Evolutionary conservation across 2,329 filamentous ascomycete species (phyloP).

Genomic region (Colletotrichum sp.): DNA sequence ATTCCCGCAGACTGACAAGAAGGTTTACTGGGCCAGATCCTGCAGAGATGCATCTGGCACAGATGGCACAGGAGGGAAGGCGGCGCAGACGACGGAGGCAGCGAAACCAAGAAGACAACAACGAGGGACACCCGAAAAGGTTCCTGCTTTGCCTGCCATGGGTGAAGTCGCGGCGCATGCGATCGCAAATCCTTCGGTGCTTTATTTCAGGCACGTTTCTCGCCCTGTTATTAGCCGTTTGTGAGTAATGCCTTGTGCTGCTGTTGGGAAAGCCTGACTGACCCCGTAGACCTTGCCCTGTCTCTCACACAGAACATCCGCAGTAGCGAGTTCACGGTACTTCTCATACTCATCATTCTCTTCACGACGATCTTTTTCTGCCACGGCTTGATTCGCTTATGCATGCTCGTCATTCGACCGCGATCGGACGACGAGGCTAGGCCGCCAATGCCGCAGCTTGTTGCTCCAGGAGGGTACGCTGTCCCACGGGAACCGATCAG

Average conservation of each 20-base stretch:
- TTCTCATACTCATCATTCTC: slow-evolving; percentile 80
- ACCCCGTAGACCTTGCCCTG: slow-evolving; percentile 71
- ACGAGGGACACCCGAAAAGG: slow-evolving; percentile 35
- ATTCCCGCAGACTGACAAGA: background rate
- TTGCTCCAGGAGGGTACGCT: slow-evolving; percentile 68
- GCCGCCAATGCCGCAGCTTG: slow-evolving; percentile 43
- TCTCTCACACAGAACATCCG: slow-evolving; percentile 68
- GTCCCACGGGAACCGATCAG: slow-evolving; percentile 76
- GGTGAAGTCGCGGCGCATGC: slow-evolving; percentile 57
- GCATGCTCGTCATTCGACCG: slow-evolving; percentile 66
- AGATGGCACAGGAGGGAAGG: slow-evolving; percentile 45
- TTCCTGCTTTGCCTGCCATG: slow-evolving; percentile 63
- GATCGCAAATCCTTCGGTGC: slow-evolving; percentile 62
- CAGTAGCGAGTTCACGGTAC: slow-evolving; percentile 76
- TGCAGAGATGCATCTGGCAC: slow-evolving; percentile 52
- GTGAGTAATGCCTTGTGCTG: slow-evolving; percentile 52
- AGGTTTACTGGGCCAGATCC: slow-evolving; percentile 48
- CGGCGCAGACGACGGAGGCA: slow-evolving; percentile 33
- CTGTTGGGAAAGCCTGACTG: background rate
- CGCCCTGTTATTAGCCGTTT: slow-evolving; percentile 63
- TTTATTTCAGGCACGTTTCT: slow-evolving; percentile 71
- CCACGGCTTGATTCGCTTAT: slow-evolving; percentile 77
- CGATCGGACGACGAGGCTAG: slow-evolving; percentile 21
- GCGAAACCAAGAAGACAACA: slow-evolving; percentile 20
- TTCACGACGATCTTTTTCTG: slow-evolving; percentile 80